Percentiles rank a stretch among this genome's conserved stretches.
Conservation (phyloP, 345 rosid species). For the Euphorbia peplus region DNA sequence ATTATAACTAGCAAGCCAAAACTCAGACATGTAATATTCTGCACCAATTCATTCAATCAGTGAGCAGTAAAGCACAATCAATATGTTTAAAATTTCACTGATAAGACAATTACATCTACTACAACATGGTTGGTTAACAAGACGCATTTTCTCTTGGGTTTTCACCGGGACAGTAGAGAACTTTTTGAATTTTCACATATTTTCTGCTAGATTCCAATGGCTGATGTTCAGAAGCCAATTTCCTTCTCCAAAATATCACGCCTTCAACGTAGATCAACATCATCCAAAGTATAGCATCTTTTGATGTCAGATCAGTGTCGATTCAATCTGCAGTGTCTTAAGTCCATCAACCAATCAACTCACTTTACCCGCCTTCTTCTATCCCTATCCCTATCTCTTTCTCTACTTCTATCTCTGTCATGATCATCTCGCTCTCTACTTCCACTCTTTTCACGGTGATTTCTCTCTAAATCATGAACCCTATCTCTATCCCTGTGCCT, state of each 20-base stretch:
- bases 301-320: background rate
- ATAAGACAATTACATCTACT: conserved; percentile 1
- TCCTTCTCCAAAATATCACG: background rate
- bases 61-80: background rate
- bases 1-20: background rate
- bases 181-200: background rate
- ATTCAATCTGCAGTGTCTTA: background rate
- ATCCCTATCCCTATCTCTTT: conserved; percentile 70
- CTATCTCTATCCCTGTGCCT: conserved; percentile 49
- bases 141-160: background rate
- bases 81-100: background rate
- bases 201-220: background rate
- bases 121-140: background rate
- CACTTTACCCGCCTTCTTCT: conserved; percentile 59
- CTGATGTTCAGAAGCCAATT: background rate
- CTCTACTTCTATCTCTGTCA: conserved; percentile 62
- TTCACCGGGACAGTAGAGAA: background rate
- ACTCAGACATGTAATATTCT: background rate
- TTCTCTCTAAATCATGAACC: conserved; percentile 43
- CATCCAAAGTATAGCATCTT: background rate
- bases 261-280: background rate
- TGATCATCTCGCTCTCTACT: conserved; percentile 44
- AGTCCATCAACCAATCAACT: background rate
- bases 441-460: conserved; percentile 66
- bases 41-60: background rate